These are phyloP conservation scores for Jacaranda copaia DNA, from an alignment of 257 asterid genomes.

Conservation along the genomic window DNA sequence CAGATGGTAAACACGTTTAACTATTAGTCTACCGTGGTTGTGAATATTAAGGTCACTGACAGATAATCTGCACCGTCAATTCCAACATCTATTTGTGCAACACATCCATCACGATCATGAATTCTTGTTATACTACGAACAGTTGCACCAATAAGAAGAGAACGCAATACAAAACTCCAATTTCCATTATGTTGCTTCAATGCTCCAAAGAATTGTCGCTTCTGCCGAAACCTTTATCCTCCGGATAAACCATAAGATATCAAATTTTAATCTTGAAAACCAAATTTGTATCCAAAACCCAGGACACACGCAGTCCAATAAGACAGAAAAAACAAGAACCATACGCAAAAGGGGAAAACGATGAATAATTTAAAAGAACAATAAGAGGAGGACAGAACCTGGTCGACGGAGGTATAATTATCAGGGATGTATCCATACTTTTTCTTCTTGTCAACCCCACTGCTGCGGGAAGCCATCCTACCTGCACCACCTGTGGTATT, in stretches of 20 bases:
- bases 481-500: conserved; percentile 17
- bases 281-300: neutral
- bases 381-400: conserved; percentile 48
- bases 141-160: neutral
- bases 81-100: conserved; percentile 3
- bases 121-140: neutral
- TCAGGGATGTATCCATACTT: conserved; percentile 71
- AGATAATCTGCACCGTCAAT: conserved; percentile 2
- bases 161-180: neutral
- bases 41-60: neutral
- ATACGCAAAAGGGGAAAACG: neutral
- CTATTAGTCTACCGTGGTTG: neutral
- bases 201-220: neutral
- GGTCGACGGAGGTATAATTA: conserved; percentile 67
- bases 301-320: neutral
- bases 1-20: conserved; percentile 13
- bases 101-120: conserved; percentile 4
- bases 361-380: neutral
- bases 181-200: neutral
- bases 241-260: conserved; percentile 10
- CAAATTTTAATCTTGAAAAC: neutral
- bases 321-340: neutral
- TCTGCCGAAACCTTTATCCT: neutral
- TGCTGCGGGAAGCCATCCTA: conserved; percentile 38
- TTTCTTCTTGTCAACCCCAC: conserved; percentile 45